Percentiles rank a stretch among this genome's conserved stretches.
Evolutionary conservation across 345 rosid genomes (phyloP).

Genomic region (Tarenaya hassleriana): DNA sequence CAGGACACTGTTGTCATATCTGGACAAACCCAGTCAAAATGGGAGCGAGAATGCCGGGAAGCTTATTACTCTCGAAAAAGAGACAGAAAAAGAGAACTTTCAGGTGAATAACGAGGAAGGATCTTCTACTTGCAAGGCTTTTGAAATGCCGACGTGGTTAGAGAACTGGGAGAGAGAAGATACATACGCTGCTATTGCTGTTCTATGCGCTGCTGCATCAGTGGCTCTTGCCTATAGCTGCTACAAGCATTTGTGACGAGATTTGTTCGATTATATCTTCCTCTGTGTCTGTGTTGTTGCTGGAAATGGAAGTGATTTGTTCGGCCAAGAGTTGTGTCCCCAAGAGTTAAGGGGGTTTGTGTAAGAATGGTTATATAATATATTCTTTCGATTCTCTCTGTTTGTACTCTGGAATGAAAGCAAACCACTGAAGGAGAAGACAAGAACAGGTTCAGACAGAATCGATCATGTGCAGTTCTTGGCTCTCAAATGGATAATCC

Average conservation of each 20-base stretch:
- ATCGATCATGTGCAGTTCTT: too few relatives aligned
- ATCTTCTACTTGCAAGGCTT: constrained; percentile 31
- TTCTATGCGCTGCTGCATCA: constrained; percentile 68
- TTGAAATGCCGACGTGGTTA: constrained; percentile 51
- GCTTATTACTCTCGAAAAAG: constrained; percentile 39
- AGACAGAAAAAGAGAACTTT: constrained; percentile 31
- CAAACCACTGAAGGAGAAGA: too few relatives aligned
- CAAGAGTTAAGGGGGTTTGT: too few relatives aligned
- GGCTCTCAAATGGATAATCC: not conserved
- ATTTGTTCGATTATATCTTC: not conserved
- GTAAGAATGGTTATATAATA: too few relatives aligned
- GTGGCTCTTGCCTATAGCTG: constrained; percentile 67
- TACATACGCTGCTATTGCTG: constrained; percentile 76
- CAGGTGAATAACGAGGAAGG: constrained; percentile 38
- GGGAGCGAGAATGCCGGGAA: constrained; percentile 24
- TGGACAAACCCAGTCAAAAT: too few relatives aligned
- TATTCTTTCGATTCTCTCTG: too few relatives aligned
- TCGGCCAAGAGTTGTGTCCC: not conserved
- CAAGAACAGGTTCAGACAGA: too few relatives aligned
- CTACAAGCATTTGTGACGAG: constrained; percentile 50
- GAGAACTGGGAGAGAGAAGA: constrained; percentile 92
- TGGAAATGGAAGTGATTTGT: constrained; percentile 7
- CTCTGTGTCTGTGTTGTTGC: not conserved
- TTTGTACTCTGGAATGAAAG: too few relatives aligned
- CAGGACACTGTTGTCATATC: constrained; percentile 19